Percentiles rank a stretch among this genome's conserved stretches.
Conservation (phyloP, 2,329 filamentous ascomycete genomes). For the Scytalidium lignicola region DNA sequence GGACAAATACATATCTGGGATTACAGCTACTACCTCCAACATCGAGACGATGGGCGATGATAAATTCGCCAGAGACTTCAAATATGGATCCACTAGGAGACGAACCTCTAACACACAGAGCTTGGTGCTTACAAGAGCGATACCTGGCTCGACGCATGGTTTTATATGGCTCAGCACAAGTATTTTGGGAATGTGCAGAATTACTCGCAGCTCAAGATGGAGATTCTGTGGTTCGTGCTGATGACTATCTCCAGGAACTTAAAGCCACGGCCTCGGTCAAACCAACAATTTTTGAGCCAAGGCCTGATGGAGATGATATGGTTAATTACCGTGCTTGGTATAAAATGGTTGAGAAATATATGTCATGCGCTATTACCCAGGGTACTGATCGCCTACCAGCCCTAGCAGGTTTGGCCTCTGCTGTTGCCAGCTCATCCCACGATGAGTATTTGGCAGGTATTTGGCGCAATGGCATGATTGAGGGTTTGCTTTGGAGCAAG, state of each 20-base stretch:
- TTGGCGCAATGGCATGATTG: background rate
- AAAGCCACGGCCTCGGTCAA: background rate
- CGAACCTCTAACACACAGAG: background rate
- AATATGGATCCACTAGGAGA: background rate
- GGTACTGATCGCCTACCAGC: conserved; percentile 3
- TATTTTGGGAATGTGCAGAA: conserved; percentile 1
- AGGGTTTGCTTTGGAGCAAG: background rate
- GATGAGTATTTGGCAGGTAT: conserved; percentile 1
- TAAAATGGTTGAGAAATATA: background rate
- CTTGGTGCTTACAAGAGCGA: background rate
- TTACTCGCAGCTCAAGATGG: background rate
- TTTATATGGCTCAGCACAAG: background rate
- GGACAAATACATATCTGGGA: background rate
- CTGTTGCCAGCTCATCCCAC: background rate
- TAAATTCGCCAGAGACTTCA: background rate
- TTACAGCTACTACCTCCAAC: background rate
- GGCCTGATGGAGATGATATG: background rate
- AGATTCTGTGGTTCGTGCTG: background rate
- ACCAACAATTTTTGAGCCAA: background rate
- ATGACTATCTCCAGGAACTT: background rate
- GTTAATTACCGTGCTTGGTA: background rate
- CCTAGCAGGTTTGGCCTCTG: background rate
- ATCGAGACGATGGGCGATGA: background rate
- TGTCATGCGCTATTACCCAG: conserved; percentile 13
- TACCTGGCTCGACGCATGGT: background rate